A percentile compares a stretch with the other conserved stretches of the same genome.
Conservation (phyloP, 768 basidiomycete genomes). For the Xerocomellus intermedius region DNA sequence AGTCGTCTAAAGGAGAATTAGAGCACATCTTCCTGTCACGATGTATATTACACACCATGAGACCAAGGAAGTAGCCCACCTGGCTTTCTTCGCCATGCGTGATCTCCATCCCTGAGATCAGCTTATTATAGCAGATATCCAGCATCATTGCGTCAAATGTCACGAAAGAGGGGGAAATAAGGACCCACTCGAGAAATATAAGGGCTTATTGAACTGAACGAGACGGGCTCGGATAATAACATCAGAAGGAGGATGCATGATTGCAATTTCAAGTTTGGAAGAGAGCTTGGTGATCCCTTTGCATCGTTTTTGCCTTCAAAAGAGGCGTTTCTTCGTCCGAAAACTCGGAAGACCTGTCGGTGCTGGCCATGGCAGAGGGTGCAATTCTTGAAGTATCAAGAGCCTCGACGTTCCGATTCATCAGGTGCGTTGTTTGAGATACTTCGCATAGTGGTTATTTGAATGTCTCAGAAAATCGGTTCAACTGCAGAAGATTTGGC, state of each 20-base stretch:
- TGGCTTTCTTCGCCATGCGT: background rate
- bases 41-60: background rate
- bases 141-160: background rate
- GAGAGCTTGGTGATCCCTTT: background rate
- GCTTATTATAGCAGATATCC: background rate
- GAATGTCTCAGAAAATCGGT: background rate
- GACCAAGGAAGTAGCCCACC: background rate
- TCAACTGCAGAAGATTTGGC: too few relatives aligned
- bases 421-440: background rate
- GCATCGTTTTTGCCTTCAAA: background rate
- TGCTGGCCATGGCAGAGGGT: background rate
- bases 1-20: background rate
- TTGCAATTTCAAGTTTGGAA: background rate
- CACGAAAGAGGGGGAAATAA: background rate
- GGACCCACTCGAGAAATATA: background rate
- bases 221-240: background rate
- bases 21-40: background rate
- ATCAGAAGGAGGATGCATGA: background rate
- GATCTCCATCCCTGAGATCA: background rate
- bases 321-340: background rate
- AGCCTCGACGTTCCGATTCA: background rate
- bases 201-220: background rate
- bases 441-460: background rate
- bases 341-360: background rate
- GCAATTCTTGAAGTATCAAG: background rate